These are phyloP conservation scores for Massariosphaeria phaeospora DNA, from an alignment of 495 filamentous ascomycete species.

Conservation along the genomic window DNA sequence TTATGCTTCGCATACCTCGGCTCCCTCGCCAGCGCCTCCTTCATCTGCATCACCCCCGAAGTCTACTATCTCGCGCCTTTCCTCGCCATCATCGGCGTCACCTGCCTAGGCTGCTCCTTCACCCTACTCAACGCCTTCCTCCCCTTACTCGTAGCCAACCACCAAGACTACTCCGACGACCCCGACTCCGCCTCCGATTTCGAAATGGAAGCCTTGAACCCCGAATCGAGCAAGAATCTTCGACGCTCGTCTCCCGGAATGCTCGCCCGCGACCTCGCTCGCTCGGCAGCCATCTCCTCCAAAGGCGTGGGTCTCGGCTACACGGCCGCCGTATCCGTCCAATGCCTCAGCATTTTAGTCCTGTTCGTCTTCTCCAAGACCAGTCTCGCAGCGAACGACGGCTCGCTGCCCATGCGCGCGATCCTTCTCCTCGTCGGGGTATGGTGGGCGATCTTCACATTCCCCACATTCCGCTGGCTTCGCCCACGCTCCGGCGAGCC, in stretches of 20 bases:
- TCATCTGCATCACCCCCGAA: constrained; percentile 64
- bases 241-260: constrained; percentile 27
- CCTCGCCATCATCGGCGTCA: constrained; percentile 63
- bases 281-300: constrained; percentile 82
- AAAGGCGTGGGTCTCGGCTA: constrained; percentile 90
- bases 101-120: constrained; percentile 49
- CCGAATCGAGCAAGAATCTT: constrained; percentile 11
- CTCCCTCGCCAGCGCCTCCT: constrained; percentile 71
- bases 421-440: constrained; percentile 79
- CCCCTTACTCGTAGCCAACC: constrained; percentile 48
- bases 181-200: not conserved
- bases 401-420: constrained; percentile 47
- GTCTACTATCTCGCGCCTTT: constrained; percentile 71
- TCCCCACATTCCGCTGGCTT: constrained; percentile 87
- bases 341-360: constrained; percentile 69
- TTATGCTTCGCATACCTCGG: constrained; percentile 74
- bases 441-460: constrained; percentile 94
- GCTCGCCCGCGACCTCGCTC: constrained; percentile 58
- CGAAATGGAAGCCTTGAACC: constrained; percentile 24
- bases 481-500: constrained; percentile 85
- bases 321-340: constrained; percentile 72
- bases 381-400: constrained; percentile 6
- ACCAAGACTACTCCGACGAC: constrained; percentile 1
- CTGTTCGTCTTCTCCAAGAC: constrained; percentile 31
- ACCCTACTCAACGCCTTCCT: constrained; percentile 52